A percentile compares a stretch with the other conserved stretches of the same genome.
Evolutionary conservation across 2,329 filamentous ascomycete genomes (phyloP).

Genomic region (Zymoseptoria pseudotritici): DNA sequence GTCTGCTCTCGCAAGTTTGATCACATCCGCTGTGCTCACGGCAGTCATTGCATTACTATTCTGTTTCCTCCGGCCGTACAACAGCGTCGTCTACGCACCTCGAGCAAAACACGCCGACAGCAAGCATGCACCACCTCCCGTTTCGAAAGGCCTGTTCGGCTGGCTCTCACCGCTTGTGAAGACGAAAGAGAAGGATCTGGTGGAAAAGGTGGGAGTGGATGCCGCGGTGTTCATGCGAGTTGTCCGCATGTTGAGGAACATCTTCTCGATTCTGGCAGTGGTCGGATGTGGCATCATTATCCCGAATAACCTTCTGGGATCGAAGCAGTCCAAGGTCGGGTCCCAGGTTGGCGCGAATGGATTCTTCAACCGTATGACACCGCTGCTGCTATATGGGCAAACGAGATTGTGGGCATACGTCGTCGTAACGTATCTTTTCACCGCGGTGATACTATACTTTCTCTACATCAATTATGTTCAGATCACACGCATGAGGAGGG

Average conservation of each 20-base stretch:
- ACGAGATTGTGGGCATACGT: conserved; percentile 53
- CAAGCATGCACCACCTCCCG: conserved; percentile 76
- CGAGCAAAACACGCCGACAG: conserved; percentile 88
- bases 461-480: conserved; percentile 86
- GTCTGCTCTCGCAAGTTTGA: conserved; percentile 72
- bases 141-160: conserved; percentile 79
- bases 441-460: conserved; percentile 68
- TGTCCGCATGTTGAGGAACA: conserved; percentile 82
- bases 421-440: conserved; percentile 55
- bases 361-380: conserved; percentile 51
- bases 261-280: conserved; percentile 67
- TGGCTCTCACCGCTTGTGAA: conserved; percentile 75
- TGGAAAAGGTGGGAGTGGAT: conserved; percentile 83
- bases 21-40: conserved; percentile 70
- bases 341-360: conserved; percentile 23
- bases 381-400: conserved; percentile 41
- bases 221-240: conserved; percentile 86
- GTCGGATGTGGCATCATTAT: conserved; percentile 71
- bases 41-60: conserved; percentile 69
- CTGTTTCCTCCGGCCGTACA: conserved; percentile 83
- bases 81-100: conserved; percentile 87
- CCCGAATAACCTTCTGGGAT: conserved; percentile 56
- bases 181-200: conserved; percentile 68
- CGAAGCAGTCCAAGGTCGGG: conserved; percentile 20
- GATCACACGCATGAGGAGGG: conserved; percentile 61